These are phyloP conservation scores for Penicillium crystallinum DNA, from an alignment of 495 filamentous ascomycete species.

Conservation along the genomic window DNA sequence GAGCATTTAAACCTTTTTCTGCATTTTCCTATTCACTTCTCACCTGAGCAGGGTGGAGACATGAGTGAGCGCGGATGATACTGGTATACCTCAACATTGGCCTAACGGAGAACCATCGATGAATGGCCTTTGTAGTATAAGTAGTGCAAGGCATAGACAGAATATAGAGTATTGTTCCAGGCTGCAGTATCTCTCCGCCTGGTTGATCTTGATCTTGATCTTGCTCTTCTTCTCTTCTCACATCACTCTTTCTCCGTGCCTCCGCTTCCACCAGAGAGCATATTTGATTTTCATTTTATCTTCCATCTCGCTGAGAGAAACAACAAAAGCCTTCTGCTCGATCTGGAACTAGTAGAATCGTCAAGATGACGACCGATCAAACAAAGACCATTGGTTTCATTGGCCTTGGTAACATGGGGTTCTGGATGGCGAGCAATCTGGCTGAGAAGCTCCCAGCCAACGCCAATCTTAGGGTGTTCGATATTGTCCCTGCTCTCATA, in stretches of 20 bases:
- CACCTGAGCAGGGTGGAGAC: neutral
- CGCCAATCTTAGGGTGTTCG: constrained; percentile 34
- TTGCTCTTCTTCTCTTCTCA: too few relatives aligned
- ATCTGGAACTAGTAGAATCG: neutral
- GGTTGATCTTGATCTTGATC: too few relatives aligned
- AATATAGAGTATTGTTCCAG: too few relatives aligned
- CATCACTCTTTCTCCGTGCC: neutral
- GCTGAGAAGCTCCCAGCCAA: constrained; percentile 29
- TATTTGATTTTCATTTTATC: neutral
- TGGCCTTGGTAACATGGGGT: constrained; percentile 47
- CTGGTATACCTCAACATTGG: neutral
- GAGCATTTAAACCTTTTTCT: too few relatives aligned
- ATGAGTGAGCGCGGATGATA: neutral
- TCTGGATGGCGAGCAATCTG: constrained; percentile 39
- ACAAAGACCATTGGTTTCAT: constrained; percentile 36
- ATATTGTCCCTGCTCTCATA: constrained; percentile 28
- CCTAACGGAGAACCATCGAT: neutral
- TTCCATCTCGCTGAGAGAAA: neutral
- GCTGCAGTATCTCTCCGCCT: too few relatives aligned
- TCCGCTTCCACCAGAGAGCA: neutral
- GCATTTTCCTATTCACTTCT: too few relatives aligned
- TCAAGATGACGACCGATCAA: neutral
- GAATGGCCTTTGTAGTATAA: neutral
- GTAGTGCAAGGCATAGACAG: too few relatives aligned
- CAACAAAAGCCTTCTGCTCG: neutral